Evolutionary conservation across 257 asterid genomes (phyloP).

Genomic region (Capsicum chinense): DNA sequence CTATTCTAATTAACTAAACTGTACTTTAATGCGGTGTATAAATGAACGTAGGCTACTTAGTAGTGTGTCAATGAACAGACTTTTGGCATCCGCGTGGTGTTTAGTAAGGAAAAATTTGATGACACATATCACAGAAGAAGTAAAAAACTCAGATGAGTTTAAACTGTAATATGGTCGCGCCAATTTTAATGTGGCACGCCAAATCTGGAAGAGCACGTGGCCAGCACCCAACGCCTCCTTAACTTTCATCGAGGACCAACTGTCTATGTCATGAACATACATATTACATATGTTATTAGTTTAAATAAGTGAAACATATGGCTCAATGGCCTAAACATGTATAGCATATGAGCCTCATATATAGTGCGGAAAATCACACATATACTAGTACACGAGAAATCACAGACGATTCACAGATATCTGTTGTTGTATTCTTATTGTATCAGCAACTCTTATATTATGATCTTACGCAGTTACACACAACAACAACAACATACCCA

Average conservation of each 20-base stretch:
- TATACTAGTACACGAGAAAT: not conserved
- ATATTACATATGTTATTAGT: too few relatives aligned
- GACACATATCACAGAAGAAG: not conserved
- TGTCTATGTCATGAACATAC: not conserved
- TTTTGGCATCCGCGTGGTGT: not conserved
- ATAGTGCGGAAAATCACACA: not conserved
- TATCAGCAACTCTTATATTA: too few relatives aligned
- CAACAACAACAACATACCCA: too few relatives aligned
- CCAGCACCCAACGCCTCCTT: not conserved
- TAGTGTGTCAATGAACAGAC: not conserved
- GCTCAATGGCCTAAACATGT: not conserved
- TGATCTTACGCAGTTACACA: too few relatives aligned
- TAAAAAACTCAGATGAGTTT: not conserved
- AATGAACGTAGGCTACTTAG: not conserved
- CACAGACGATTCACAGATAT: not conserved
- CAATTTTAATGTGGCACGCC: not conserved
- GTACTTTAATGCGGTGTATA: not conserved
- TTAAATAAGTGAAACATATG: not conserved
- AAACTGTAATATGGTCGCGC: not conserved
- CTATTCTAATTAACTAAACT: not conserved
- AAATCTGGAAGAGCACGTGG: not conserved
- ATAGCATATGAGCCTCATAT: not conserved
- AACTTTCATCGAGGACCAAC: not conserved
- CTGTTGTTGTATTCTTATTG: not conserved
- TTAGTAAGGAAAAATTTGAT: not conserved